Conservation (phyloP, 2,329 filamentous ascomycete genomes). For the Microdochium nivale region DNA sequence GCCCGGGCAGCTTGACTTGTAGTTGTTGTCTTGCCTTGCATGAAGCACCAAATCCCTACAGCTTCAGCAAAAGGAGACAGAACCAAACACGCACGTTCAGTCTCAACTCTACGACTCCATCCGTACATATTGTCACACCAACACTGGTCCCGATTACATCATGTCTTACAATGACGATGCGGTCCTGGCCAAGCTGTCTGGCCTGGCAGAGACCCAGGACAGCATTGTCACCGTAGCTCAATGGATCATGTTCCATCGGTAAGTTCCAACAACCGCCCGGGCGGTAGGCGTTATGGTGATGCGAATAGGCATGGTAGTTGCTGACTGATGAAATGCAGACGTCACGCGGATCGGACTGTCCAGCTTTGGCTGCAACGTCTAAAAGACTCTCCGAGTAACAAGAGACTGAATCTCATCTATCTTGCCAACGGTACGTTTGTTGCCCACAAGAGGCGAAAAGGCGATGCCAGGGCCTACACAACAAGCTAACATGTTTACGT, state of each 20-base stretch:
- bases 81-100: constrained; percentile 1
- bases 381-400: constrained; percentile 77
- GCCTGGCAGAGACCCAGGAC: constrained; percentile 94
- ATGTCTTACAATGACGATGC: constrained; percentile 98
- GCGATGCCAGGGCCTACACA: neutral
- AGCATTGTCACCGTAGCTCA: constrained; percentile 93
- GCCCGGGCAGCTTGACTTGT: constrained; percentile 8
- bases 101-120: constrained; percentile 1
- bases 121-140: constrained; percentile 1
- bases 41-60: neutral
- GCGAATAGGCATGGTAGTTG: constrained; percentile 1
- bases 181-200: constrained; percentile 87
- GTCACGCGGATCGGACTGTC: constrained; percentile 85
- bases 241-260: constrained; percentile 99
- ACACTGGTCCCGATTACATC: constrained; percentile 9
- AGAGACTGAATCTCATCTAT: constrained; percentile 85
- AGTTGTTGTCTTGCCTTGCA: constrained; percentile 2
- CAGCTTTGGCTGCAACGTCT: constrained; percentile 86
- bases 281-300: neutral
- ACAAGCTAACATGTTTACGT: neutral
- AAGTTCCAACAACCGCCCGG: constrained; percentile 15
- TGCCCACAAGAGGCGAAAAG: neutral
- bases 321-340: constrained; percentile 42
- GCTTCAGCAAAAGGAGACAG: neutral
- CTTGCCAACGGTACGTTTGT: constrained; percentile 73